phyloP scores from a whole-genome alignment of 371 early-diverging fungal genomes.

The Choanephora cucurbitarum region DNA sequence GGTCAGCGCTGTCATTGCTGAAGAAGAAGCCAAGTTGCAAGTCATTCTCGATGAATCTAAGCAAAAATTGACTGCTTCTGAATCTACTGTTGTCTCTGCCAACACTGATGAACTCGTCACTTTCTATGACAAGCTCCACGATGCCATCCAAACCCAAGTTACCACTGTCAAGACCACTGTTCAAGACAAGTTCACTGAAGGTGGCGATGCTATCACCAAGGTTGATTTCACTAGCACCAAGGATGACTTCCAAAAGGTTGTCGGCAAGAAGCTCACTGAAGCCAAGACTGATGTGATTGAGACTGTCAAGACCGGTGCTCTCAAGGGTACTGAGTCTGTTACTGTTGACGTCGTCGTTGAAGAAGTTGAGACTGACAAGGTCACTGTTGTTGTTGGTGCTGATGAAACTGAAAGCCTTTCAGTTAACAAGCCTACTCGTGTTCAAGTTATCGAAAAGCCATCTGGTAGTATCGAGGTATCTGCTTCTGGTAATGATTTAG shows the following conservation, averaged over 20 bases:
- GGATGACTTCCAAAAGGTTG: background rate
- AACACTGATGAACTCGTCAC: background rate
- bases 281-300: constrained; percentile 1
- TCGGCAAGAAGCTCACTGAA: background rate
- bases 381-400: background rate
- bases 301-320: background rate
- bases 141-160: constrained; percentile 7
- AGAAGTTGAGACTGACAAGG: background rate
- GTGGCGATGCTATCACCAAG: background rate
- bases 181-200: background rate
- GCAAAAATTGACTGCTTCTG: background rate
- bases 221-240: background rate
- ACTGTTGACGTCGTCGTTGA: constrained; percentile 4
- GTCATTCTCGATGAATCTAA: background rate
- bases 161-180: constrained; percentile 6
- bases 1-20: background rate
- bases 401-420: too few relatives aligned
- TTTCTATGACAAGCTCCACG: constrained; percentile 3
- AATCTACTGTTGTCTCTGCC: background rate
- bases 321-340: background rate
- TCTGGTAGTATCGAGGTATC: too few relatives aligned
- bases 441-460: too few relatives aligned
- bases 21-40: constrained; percentile 1
- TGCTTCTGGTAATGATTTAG: too few relatives aligned
- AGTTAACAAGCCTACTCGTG: too few relatives aligned